Conservation (phyloP, 2,329 filamentous ascomycete genomes). For the Talaromyces sp. region DNA sequence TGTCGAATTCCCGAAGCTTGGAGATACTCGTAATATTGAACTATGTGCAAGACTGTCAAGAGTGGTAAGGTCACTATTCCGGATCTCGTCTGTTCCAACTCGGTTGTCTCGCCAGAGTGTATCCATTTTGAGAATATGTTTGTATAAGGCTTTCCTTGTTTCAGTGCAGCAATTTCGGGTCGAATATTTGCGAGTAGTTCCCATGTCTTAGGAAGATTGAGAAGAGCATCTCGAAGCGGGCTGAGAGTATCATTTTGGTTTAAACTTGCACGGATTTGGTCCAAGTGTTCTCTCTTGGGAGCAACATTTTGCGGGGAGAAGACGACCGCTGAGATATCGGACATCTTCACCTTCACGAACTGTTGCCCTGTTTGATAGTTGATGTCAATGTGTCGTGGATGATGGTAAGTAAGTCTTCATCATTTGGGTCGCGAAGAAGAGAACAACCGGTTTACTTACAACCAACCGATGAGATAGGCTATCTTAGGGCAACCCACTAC, state of each 20-base stretch:
- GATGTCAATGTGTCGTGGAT: neutral
- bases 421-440: neutral
- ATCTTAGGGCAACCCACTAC: neutral
- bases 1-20: neutral
- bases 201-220: neutral
- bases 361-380: neutral
- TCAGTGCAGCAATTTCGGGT: neutral
- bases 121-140: neutral
- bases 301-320: neutral
- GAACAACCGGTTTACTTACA: neutral
- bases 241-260: neutral
- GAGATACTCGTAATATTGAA: neutral
- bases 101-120: neutral
- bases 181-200: neutral
- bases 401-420: neutral
- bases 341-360: neutral
- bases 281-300: neutral
- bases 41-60: neutral
- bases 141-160: neutral
- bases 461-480: neutral
- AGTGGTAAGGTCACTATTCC: neutral
- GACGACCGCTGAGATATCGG: neutral
- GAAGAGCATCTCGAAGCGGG: neutral
- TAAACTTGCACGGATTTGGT: neutral
- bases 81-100: neutral